Evolutionary conservation across 2,329 filamentous ascomycete genomes (phyloP).

Genomic region (Aspergillus bombycis): DNA sequence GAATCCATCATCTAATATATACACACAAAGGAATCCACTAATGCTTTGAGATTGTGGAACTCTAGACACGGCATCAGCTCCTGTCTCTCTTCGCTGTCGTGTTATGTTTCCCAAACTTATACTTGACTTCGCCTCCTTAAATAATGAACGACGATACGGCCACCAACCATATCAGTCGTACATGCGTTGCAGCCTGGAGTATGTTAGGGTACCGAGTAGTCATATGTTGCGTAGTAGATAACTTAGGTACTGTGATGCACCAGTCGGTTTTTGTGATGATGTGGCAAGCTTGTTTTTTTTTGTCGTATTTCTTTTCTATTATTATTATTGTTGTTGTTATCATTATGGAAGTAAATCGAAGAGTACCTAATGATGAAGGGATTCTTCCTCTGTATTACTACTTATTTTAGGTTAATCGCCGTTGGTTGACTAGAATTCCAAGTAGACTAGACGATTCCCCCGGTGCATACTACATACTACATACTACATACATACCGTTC

Average conservation of each 20-base stretch:
- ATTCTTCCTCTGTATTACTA: background rate
- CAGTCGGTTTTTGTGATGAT: background rate
- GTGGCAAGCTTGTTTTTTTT: background rate
- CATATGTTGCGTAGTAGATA: slow-evolving; percentile 3
- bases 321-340: background rate
- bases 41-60: slow-evolving; percentile 17
- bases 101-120: background rate
- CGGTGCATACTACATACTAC: background rate
- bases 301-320: background rate
- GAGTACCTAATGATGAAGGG: background rate
- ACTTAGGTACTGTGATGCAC: background rate
- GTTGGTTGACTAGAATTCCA: background rate
- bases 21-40: background rate
- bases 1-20: background rate
- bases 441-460: background rate
- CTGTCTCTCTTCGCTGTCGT: background rate
- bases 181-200: background rate
- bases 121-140: slow-evolving; percentile 24
- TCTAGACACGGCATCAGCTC: slow-evolving; percentile 8
- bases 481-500: background rate
- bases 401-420: background rate
- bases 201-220: slow-evolving; percentile 6
- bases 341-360: background rate
- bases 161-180: slow-evolving; percentile 22
- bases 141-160: slow-evolving; percentile 16